Conservation (phyloP, 805 yeast genomes). For the Myxozyma melibiosi region DNA sequence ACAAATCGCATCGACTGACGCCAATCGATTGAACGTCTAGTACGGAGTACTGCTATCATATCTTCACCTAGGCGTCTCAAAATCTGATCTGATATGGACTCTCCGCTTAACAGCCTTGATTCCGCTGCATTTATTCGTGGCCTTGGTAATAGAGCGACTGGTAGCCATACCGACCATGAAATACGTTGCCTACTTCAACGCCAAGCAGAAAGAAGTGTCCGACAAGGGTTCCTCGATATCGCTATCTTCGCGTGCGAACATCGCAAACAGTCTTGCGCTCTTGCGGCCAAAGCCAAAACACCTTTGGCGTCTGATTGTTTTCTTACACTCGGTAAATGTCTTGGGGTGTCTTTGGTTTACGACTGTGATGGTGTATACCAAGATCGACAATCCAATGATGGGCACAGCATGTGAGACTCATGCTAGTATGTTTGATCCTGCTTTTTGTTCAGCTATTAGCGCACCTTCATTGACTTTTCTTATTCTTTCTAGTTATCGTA, state of each 20-base stretch:
- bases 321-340: conserved; percentile 43
- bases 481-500: conserved; percentile 44
- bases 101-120: conserved; percentile 38
- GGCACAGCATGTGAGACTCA: conserved; percentile 49
- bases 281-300: conserved; percentile 35
- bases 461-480: too few species aligned
- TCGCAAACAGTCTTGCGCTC: conserved; percentile 7
- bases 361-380: conserved; percentile 41
- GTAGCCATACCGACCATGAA: conserved; percentile 37
- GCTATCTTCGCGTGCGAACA: background rate
- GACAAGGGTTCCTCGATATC: background rate
- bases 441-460: background rate
- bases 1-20: too few species aligned
- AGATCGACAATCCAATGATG: conserved; percentile 47
- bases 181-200: conserved; percentile 15
- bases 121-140: conserved; percentile 44
- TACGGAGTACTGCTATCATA: conserved; percentile 44
- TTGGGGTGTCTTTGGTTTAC: conserved; percentile 38
- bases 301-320: conserved; percentile 40
- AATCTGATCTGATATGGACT: conserved; percentile 39
- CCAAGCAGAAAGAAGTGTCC: background rate
- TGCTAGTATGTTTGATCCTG: conserved; percentile 35
- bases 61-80: conserved; percentile 41
- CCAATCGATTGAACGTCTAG: too few species aligned
- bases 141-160: conserved; percentile 43